These are phyloP conservation scores for Wickerhamomyces rabaulensis DNA, from an alignment of 805 yeast genomes.

Conservation along the genomic window DNA sequence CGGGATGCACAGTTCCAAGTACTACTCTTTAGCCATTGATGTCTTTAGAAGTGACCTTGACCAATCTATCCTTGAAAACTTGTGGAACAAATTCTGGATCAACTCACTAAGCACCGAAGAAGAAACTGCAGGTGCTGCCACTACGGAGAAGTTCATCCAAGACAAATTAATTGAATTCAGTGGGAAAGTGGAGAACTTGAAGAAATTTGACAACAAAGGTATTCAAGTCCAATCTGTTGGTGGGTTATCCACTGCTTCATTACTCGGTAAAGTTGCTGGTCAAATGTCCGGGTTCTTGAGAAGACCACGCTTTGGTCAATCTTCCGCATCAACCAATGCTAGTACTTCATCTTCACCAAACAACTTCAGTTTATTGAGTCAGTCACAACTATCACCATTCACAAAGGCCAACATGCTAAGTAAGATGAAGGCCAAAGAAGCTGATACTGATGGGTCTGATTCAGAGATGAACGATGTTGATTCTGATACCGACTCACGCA, in stretches of 20 bases:
- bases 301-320: not conserved
- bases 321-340: not conserved
- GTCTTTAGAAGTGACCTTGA: conserved; percentile 54
- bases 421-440: conserved; percentile 10
- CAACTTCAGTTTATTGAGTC: conserved; percentile 3
- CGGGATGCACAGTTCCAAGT: conserved; percentile 66
- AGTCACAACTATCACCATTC: conserved; percentile 19
- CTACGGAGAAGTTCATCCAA: conserved; percentile 6
- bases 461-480: conserved; percentile 25
- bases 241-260: not conserved
- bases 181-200: conserved; percentile 6
- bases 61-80: conserved; percentile 34
- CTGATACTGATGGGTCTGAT: conserved; percentile 22
- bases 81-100: conserved; percentile 45
- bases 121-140: conserved; percentile 2
- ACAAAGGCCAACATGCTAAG: conserved; percentile 17
- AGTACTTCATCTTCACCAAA: conserved; percentile 4
- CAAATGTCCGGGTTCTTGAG: not conserved
- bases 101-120: conserved; percentile 27
- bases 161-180: conserved; percentile 13
- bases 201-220: conserved; percentile 1
- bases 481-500: conserved; percentile 16
- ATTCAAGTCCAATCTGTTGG: not conserved
- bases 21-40: conserved; percentile 61
- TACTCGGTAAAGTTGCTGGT: not conserved